Percentiles rank a stretch among this genome's conserved stretches.
phyloP scores from a whole-genome alignment of 106 monocot species.

The Allium sativum region DNA sequence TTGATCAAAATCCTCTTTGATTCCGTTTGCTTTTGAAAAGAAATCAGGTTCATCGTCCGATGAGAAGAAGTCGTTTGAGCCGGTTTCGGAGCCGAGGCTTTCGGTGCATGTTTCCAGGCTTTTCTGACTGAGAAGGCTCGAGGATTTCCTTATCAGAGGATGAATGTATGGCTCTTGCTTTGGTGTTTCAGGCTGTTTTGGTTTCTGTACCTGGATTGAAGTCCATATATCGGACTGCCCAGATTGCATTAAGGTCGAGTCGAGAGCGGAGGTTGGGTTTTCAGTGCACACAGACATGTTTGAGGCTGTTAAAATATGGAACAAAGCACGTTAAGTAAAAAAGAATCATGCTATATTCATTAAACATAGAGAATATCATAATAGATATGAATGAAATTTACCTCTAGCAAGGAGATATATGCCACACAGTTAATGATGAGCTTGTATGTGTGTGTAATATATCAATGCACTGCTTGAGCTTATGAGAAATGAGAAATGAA shows the following conservation, averaged over 20 bases:
- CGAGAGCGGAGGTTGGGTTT: not conserved
- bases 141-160: conserved; percentile 35
- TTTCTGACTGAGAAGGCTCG: conserved; percentile 61
- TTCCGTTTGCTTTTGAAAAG: conserved; percentile 6
- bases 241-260: not conserved
- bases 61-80: conserved; percentile 53
- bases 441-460: not conserved
- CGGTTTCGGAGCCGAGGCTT: conserved; percentile 86
- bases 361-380: not conserved
- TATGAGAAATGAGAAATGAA: conserved; percentile 6
- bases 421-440: not conserved
- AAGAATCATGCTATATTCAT: not conserved
- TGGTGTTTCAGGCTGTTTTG: not conserved
- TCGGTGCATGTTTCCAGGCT: conserved; percentile 95
- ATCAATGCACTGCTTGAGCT: not conserved
- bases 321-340: not conserved
- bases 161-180: conserved; percentile 41
- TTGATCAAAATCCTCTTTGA: not conserved
- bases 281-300: not conserved
- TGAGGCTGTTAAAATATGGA: not conserved
- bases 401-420: not conserved
- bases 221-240: conserved; percentile 43
- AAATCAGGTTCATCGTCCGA: conserved; percentile 17
- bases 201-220: conserved; percentile 36
- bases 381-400: not conserved